Conservation (phyloP, 306 rosid genomes). For the Cyclanthera cordifolia region DNA sequence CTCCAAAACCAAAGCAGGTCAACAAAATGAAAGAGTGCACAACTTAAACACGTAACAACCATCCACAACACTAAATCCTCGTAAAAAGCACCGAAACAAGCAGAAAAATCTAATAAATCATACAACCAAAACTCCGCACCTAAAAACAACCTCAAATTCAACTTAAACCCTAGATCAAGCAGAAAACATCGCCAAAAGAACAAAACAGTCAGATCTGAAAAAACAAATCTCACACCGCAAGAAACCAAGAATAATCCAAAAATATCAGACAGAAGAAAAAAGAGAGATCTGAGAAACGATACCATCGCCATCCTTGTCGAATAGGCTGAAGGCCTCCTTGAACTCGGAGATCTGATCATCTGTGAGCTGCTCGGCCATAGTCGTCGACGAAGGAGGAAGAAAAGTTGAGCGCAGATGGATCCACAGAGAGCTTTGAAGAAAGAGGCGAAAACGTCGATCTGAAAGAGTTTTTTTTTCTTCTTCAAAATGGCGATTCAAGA, state of each 20-base stretch:
- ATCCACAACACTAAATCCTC: not conserved
- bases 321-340: constrained; percentile 77
- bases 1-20: not conserved
- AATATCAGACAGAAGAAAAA: not conserved
- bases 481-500: not conserved
- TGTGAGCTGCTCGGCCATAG: constrained; percentile 78
- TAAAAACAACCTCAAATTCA: not conserved
- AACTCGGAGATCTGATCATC: constrained; percentile 80
- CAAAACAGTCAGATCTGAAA: not conserved
- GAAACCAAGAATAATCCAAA: not conserved
- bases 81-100: not conserved
- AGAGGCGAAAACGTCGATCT: not conserved
- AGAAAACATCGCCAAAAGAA: not conserved
- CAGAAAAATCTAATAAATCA: not conserved
- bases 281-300: constrained; percentile 35
- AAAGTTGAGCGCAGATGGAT: constrained; percentile 3
- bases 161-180: constrained; percentile 11
- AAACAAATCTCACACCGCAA: not conserved
- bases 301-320: constrained; percentile 89
- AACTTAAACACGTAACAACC: not conserved
- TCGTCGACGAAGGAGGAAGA: constrained; percentile 16
- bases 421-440: not conserved
- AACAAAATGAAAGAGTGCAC: not conserved
- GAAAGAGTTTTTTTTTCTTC: not conserved
- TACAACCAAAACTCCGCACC: not conserved